Evolutionary conservation across 2,329 filamentous ascomycete species (phyloP).

Genomic region (Podosphaera aphanis): DNA sequence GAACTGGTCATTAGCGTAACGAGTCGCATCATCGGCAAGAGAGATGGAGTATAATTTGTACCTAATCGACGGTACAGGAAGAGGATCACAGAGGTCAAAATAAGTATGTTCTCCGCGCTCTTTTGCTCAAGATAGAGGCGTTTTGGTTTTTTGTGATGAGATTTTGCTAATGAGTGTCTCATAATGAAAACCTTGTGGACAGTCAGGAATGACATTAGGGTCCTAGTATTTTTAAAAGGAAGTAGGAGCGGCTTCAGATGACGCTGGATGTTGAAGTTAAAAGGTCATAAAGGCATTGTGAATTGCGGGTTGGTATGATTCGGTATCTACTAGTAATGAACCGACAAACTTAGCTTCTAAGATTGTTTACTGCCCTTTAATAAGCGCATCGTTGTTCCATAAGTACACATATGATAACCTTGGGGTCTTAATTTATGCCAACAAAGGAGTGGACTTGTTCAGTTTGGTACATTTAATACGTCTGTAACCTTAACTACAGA

Average conservation of each 20-base stretch:
- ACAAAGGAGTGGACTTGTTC: background rate
- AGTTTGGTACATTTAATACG: background rate
- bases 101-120: too few species aligned
- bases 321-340: background rate
- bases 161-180: too few species aligned
- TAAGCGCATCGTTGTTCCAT: background rate
- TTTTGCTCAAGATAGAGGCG: too few species aligned
- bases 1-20: background rate
- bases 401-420: background rate
- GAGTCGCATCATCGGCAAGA: background rate
- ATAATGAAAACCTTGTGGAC: too few species aligned
- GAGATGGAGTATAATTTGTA: too few species aligned
- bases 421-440: background rate
- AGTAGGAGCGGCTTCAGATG: too few species aligned
- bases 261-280: too few species aligned
- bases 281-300: too few species aligned
- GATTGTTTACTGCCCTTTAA: background rate
- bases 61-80: background rate
- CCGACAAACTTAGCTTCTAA: background rate
- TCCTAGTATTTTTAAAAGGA: too few species aligned
- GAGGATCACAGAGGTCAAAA: background rate
- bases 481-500: background rate
- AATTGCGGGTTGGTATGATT: background rate
- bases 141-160: too few species aligned
- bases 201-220: too few species aligned